Percentiles rank a stretch among this genome's conserved stretches.
Conservation (phyloP, 345 rosid genomes). For the Psidium friedrichsthalianum region DNA sequence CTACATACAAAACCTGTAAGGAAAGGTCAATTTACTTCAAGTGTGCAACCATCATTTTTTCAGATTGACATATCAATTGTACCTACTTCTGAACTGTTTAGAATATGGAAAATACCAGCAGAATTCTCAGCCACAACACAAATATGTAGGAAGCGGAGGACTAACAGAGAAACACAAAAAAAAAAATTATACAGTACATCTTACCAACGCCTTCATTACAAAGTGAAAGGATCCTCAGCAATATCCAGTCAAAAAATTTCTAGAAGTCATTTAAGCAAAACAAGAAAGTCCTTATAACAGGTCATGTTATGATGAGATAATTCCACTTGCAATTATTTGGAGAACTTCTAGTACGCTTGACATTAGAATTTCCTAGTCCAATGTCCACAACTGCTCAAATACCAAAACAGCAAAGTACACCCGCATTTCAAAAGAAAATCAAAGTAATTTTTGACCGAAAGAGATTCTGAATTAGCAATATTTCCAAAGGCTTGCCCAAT, state of each 20-base stretch:
- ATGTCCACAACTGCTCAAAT: neutral
- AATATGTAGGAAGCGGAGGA: neutral
- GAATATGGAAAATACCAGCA: neutral
- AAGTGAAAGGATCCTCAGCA: neutral
- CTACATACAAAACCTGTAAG: neutral
- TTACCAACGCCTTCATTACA: neutral
- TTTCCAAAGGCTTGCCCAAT: neutral
- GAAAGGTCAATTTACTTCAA: neutral
- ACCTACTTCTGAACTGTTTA: neutral
- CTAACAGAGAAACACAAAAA: neutral
- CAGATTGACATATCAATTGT: neutral
- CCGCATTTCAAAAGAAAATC: neutral
- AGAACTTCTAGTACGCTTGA: neutral
- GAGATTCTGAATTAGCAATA: neutral
- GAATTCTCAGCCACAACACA: neutral
- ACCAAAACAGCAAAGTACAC: neutral
- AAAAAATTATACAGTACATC: neutral
- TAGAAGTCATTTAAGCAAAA: neutral
- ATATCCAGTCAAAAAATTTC: neutral
- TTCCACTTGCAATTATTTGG: neutral
- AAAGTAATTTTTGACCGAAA: neutral
- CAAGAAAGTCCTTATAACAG: neutral
- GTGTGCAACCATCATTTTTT: neutral
- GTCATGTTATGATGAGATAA: neutral
- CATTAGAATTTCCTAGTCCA: neutral